Evolutionary conservation across 345 rosid genomes (phyloP).

Genomic region (Fremontodendron californicum): DNA sequence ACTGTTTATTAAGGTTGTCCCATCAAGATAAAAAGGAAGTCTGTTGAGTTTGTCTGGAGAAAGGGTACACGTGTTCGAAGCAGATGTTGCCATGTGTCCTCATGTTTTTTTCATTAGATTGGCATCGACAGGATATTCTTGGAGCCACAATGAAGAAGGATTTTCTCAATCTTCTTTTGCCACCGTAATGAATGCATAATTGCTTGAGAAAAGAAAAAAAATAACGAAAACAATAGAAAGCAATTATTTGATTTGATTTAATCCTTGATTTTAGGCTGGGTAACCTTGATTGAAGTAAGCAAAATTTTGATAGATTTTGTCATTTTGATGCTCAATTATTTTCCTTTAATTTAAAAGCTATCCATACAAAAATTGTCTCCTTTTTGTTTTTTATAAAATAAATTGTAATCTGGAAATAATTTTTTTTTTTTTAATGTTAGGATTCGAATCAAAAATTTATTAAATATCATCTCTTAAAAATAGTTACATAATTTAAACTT

Average conservation of each 20-base stretch:
- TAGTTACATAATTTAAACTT: too few species aligned
- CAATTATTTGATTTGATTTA: background rate
- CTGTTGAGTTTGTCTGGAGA: background rate
- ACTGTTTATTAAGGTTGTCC: background rate
- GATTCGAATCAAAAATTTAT: too few species aligned
- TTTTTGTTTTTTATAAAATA: too few species aligned
- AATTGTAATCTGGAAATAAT: too few species aligned
- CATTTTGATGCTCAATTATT: background rate
- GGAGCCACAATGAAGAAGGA: background rate
- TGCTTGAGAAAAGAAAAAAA: background rate
- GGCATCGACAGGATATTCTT: background rate
- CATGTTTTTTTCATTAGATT: background rate
- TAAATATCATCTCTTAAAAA: too few species aligned
- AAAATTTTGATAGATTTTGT: too few species aligned
- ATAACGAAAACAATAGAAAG: too few species aligned
- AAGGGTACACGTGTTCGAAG: background rate
- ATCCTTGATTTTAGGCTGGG: background rate
- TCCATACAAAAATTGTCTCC: background rate
- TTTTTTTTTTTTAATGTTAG: too few species aligned
- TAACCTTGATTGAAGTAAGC: too few species aligned
- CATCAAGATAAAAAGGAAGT: slow-evolving; percentile 5
- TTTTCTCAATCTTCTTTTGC: background rate
- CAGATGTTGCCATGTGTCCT: background rate
- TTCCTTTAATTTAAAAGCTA: background rate
- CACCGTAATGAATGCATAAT: background rate